Evolutionary conservation across 768 basidiomycete genomes (phyloP).

Genomic region (Auricularia cornea): DNA sequence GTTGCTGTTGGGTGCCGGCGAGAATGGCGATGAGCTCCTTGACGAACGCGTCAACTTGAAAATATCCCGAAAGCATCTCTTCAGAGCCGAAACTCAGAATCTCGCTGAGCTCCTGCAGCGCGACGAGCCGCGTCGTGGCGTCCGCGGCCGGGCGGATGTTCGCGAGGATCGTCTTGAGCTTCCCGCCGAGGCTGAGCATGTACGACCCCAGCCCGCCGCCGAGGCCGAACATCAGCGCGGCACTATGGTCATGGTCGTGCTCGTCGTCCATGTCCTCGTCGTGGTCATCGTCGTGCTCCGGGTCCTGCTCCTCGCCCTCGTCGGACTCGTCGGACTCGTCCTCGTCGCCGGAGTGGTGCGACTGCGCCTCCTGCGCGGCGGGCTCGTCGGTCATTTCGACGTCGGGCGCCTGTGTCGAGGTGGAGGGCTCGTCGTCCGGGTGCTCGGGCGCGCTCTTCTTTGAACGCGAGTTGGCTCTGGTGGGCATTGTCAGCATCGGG

Average conservation of each 20-base stretch:
- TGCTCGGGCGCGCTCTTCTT: not conserved
- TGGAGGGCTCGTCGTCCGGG: constrained; percentile 21
- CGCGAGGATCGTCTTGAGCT: constrained; percentile 83
- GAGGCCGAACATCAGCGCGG: constrained; percentile 14
- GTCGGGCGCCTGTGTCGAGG: constrained; percentile 41
- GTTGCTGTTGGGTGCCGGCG: constrained; percentile 29
- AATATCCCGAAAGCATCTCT: constrained; percentile 93
- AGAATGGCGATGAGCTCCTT: constrained; percentile 87
- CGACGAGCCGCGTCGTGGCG: constrained; percentile 76
- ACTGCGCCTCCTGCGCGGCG: constrained; percentile 39
- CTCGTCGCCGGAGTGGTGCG: constrained; percentile 6
- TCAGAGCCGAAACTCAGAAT: constrained; percentile 93
- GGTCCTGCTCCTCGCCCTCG: constrained; percentile 44
- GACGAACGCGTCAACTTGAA: constrained; percentile 87
- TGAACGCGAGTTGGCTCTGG: not conserved
- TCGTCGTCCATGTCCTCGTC: constrained; percentile 40
- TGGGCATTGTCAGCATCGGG: too few relatives aligned
- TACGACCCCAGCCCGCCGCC: constrained; percentile 80
- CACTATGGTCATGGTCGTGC: constrained; percentile 28
- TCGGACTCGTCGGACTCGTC: constrained; percentile 53
- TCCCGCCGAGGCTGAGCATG: constrained; percentile 80
- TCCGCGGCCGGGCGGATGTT: constrained; percentile 82
- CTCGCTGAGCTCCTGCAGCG: constrained; percentile 91
- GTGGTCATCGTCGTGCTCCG: constrained; percentile 27
- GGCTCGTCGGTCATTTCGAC: constrained; percentile 72